These are phyloP conservation scores for Debaryomyces psychrophilus DNA, from an alignment of 1,139 yeast genomes.

Conservation along the genomic window DNA sequence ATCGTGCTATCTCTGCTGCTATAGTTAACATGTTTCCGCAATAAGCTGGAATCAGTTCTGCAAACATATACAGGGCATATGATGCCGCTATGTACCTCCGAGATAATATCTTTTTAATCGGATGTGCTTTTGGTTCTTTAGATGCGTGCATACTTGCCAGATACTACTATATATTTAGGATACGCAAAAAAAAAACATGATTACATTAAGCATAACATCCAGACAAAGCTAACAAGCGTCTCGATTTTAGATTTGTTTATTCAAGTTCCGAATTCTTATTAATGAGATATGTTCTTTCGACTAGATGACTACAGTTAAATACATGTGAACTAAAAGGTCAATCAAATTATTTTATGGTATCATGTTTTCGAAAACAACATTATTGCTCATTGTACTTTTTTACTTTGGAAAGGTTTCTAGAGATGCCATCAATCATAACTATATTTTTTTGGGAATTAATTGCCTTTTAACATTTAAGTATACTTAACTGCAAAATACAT, in stretches of 20 bases:
- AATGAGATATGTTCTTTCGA: not conserved
- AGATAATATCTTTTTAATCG: constrained; percentile 44
- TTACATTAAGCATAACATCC: constrained; percentile 40
- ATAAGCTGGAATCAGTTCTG: constrained; percentile 49
- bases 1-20: constrained; percentile 61
- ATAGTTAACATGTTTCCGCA: constrained; percentile 62
- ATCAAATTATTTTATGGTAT: too few species aligned
- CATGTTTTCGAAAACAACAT: too few species aligned
- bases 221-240: constrained; percentile 52
- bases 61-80: constrained; percentile 53
- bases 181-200: constrained; percentile 39
- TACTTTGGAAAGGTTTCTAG: too few species aligned
- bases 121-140: constrained; percentile 11
- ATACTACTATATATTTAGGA: constrained; percentile 47
- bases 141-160: constrained; percentile 18
- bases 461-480: too few species aligned
- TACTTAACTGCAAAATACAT: too few species aligned
- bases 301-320: too few species aligned
- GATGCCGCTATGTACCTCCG: constrained; percentile 58
- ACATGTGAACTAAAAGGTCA: too few species aligned
- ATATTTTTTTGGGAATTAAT: too few species aligned
- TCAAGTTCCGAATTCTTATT: not conserved
- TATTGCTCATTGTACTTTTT: too few species aligned
- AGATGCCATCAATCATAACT: too few species aligned
- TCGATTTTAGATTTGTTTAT: constrained; percentile 42